Evolutionary conservation across 192 early-diverging fungal species (phyloP).

Genomic region (Paraglomus brasilianum): DNA sequence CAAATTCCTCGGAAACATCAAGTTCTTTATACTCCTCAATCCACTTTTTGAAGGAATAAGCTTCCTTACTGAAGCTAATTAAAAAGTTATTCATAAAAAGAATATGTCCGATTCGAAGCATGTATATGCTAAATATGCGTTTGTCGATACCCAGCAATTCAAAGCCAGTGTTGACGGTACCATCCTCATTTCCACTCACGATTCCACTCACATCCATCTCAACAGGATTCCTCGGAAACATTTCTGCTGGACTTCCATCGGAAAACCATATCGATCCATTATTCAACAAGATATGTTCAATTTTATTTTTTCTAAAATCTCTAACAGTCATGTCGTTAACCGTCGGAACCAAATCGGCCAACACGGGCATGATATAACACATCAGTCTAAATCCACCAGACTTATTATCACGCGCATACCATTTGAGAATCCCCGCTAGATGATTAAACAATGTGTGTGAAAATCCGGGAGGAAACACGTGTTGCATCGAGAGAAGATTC

Average conservation of each 20-base stretch:
- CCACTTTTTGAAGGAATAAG: constrained; percentile 49
- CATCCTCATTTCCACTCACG: no score
- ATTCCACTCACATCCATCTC: constrained; percentile 17
- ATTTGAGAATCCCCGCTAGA: constrained; percentile 56
- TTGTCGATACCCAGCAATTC: constrained; percentile 42
- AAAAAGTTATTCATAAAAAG: constrained; percentile 57
- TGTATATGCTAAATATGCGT: constrained; percentile 45
- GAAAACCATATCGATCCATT: constrained; percentile 58
- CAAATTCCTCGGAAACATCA: constrained; percentile 18
- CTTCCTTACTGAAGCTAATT: constrained; percentile 48
- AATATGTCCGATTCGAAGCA: constrained; percentile 55
- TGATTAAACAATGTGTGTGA: constrained; percentile 53
- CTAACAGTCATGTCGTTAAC: constrained; percentile 51
- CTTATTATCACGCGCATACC: constrained; percentile 50
- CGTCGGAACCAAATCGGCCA: constrained; percentile 51
- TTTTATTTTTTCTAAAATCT: constrained; percentile 59
- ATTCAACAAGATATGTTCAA: constrained; percentile 49
- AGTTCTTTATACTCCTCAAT: constrained; percentile 46
- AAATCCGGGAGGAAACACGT: constrained; percentile 52
- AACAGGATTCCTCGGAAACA: constrained; percentile 47
- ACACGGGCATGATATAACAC: constrained; percentile 43
- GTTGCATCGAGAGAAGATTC: constrained; percentile 45
- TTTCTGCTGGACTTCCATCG: constrained; percentile 41
- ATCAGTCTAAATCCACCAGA: constrained; percentile 41
- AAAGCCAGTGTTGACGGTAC: constrained; percentile 15